Base-by-base conservation (phyloP, 2,329 filamentous ascomycete genomes). In the Mycosphaerella sp. region DNA sequence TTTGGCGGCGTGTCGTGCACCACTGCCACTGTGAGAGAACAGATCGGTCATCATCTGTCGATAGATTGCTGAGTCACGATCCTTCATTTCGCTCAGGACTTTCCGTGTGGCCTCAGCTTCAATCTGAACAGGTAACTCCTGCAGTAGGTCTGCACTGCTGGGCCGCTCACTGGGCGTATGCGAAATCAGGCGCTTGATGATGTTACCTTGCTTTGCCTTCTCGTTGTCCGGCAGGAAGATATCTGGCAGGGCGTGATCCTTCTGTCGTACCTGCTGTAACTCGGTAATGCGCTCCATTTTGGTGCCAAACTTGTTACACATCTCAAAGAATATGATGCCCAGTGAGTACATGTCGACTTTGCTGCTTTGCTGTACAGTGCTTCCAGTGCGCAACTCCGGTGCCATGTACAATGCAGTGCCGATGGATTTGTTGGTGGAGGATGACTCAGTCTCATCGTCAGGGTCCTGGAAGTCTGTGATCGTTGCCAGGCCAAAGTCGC, bases 331-430 rank as follows among this genome's bases (percentile, higher is more conserved):
- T 54, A 98, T 97, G 59, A 98, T 87, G 0, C 93, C 93, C 41
- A 98, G 78, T 0, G 92, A 96, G 68, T 93, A 98, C 92, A 98
- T 97, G 80, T 98, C 93, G 1, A 97, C 91, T 70, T 96, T 97
- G 54, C 89, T 85, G 56, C 88, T 95, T 69, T 97, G 97, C 57
- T 84, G 84, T 3, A 86, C 86, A 32, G 80, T 80, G 5, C 84
- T 84, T 5, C 80, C 80, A 1, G 88, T 89, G 56, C 87, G 84
- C 53, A 98, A 82, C 70, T 98, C 93, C 0, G 93, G 93, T 0
- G 93, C 93, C 53, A 95, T 87, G 65, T 98, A 98, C 54, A 93
- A 86, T 0, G 89, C 85, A 11, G 93, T 98, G 3, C 83, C 83
- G 45, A 86, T 74, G 62, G 82, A 83, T 48, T 79, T 76, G 5